These are phyloP conservation scores for Pestalotiopsis sp. DNA, from an alignment of 2,329 filamentous ascomycete genomes.

Conservation along the genomic window DNA sequence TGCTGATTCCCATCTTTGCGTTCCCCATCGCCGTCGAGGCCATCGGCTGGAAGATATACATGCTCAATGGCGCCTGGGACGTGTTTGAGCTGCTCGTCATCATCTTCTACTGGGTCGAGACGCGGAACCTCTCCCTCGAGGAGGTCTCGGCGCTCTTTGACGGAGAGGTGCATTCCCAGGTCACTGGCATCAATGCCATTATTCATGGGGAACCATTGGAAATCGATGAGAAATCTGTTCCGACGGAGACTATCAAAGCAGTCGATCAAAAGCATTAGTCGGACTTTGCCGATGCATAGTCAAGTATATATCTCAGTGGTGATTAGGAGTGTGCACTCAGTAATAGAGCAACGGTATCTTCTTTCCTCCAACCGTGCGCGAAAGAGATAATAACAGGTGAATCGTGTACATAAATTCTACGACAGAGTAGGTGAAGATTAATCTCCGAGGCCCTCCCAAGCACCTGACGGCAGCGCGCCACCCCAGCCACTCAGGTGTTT, in stretches of 20 bases:
- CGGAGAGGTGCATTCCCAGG: constrained; percentile 2
- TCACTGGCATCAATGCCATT: background rate
- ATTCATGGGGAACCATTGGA: background rate
- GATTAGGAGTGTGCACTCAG: no score
- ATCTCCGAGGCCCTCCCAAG: no score
- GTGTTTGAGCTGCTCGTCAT: constrained; percentile 21
- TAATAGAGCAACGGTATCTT: no score
- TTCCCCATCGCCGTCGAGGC: constrained; percentile 22
- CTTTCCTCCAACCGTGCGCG: no score
- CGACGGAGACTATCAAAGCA: background rate
- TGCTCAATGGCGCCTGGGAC: constrained; percentile 27
- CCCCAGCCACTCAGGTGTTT: no score
- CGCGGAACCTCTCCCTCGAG: constrained; percentile 22
- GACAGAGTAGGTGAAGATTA: no score
- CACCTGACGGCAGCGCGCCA: no score
- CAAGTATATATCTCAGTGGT: no score
- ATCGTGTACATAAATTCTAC: no score
- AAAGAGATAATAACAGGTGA: no score
- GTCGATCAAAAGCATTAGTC: background rate
- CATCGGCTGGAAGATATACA: constrained; percentile 27
- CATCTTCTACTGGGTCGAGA: constrained; percentile 24
- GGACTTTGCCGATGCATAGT: background rate
- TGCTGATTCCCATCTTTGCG: constrained; percentile 15
- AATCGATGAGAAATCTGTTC: background rate
- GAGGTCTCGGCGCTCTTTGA: constrained; percentile 18